Evolutionary conservation across 306 rosid genomes (phyloP).

Genomic region (Pyrus betulifolia): DNA sequence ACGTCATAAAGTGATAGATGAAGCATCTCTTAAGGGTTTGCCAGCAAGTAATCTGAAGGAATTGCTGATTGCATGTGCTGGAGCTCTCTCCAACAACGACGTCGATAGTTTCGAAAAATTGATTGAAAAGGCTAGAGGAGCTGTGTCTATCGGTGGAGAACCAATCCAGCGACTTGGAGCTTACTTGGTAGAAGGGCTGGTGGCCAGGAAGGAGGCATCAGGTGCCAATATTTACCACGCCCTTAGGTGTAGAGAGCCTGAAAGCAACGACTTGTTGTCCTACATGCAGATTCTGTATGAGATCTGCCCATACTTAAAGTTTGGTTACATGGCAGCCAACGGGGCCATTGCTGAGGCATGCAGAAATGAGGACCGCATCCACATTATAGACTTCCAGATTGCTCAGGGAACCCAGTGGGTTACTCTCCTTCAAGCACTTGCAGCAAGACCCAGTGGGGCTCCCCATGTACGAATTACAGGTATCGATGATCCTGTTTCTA

Average conservation of each 20-base stretch:
- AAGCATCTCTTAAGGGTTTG: constrained; percentile 28
- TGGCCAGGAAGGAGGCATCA: constrained; percentile 77
- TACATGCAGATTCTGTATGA: constrained; percentile 85
- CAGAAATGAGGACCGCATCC: constrained; percentile 70
- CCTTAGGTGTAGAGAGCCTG: constrained; percentile 80
- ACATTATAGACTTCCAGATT: constrained; percentile 90
- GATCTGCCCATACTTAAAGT: constrained; percentile 87
- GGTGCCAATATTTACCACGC: constrained; percentile 77
- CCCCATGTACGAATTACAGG: constrained; percentile 85
- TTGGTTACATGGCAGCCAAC: constrained; percentile 98
- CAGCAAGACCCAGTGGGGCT: constrained; percentile 84
- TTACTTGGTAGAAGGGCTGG: constrained; percentile 90
- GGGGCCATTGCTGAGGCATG: constrained; percentile 96
- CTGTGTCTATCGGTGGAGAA: constrained; percentile 75
- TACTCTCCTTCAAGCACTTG: constrained; percentile 96
- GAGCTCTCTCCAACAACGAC: constrained; percentile 54
- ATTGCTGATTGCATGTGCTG: constrained; percentile 75
- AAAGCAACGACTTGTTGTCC: constrained; percentile 68
- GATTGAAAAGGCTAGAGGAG: constrained; percentile 48
- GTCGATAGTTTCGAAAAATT: constrained; percentile 40
- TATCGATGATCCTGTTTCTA: constrained; percentile 67
- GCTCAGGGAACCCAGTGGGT: constrained; percentile 87
- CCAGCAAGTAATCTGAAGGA: constrained; percentile 49
- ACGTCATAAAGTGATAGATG: constrained; percentile 55
- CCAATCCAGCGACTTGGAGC: constrained; percentile 94